Evolutionary conservation across 2,329 filamentous ascomycete genomes (phyloP).

Genomic region (Pseudogymnoascus sp.): DNA sequence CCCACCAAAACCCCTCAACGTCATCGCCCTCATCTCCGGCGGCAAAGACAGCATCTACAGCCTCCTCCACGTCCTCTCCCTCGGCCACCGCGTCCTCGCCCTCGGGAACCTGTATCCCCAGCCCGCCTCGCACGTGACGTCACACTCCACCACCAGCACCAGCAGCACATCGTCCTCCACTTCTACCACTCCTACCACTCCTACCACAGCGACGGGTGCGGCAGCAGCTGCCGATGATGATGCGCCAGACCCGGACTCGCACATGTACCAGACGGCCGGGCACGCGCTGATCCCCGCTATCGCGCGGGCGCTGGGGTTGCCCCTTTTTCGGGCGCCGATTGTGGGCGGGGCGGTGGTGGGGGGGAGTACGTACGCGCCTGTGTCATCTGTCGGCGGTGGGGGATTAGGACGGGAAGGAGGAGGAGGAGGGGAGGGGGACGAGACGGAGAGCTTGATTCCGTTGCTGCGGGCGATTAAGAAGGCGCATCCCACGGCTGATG

Average conservation of each 20-base stretch:
- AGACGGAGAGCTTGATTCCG: constrained; percentile 79
- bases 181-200: too few species aligned
- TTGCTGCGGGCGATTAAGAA: constrained; percentile 60
- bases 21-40: constrained; percentile 88
- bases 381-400: constrained; percentile 18
- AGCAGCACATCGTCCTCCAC: neutral
- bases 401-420: constrained; percentile 18
- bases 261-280: constrained; percentile 99
- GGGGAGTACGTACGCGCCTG: constrained; percentile 57
- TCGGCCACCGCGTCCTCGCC: constrained; percentile 79
- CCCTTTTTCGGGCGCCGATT: constrained; percentile 76
- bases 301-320: constrained; percentile 65
- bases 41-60: constrained; percentile 97
- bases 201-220: too few species aligned
- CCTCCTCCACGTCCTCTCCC: constrained; percentile 76
- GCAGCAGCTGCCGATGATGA: constrained; percentile 31
- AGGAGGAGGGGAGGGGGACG: constrained; percentile 43
- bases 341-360: constrained; percentile 61
- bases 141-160: neutral
- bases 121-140: constrained; percentile 13
- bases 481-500: constrained; percentile 72
- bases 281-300: constrained; percentile 83
- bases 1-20: constrained; percentile 45
- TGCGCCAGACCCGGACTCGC: constrained; percentile 75
- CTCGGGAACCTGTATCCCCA: constrained; percentile 78